Percentiles rank a stretch among this genome's conserved stretches.
phyloP scores from a whole-genome alignment of 768 basidiomycete species.

The Termitomyces sp. region DNA sequence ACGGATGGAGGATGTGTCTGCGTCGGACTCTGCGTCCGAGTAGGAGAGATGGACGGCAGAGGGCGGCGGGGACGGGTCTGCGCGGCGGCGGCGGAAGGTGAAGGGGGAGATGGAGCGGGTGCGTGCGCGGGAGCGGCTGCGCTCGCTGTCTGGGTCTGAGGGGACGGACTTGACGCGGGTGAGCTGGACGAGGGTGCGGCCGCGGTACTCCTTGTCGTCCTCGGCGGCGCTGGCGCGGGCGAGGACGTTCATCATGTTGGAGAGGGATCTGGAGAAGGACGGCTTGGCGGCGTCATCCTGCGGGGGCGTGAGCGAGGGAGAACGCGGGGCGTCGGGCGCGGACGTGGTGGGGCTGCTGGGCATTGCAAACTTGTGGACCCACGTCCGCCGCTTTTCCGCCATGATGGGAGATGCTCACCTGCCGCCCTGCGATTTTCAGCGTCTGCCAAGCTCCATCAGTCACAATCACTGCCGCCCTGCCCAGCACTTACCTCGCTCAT shows the following conservation, averaged over 20 bases:
- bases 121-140: slow-evolving; percentile 41
- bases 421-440: not conserved
- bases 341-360: slow-evolving; percentile 19
- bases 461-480: not conserved
- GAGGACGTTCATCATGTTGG: slow-evolving; percentile 67
- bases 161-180: slow-evolving; percentile 24
- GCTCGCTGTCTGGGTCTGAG: slow-evolving; percentile 28
- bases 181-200: slow-evolving; percentile 42
- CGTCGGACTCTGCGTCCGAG: slow-evolving; percentile 59
- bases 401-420: slow-evolving; percentile 12
- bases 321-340: slow-evolving; percentile 5
- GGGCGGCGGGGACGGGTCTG: slow-evolving; percentile 51
- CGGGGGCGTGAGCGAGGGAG: slow-evolving; percentile 21
- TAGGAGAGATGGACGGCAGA: slow-evolving; percentile 52
- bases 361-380: slow-evolving; percentile 30
- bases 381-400: slow-evolving; percentile 27
- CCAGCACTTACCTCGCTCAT: not conserved
- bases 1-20: slow-evolving; percentile 42
- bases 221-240: slow-evolving; percentile 35
- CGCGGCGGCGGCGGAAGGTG: slow-evolving; percentile 59
- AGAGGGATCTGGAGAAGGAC: slow-evolving; percentile 61
- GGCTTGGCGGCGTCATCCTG: slow-evolving; percentile 19
- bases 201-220: slow-evolving; percentile 42
- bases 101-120: slow-evolving; percentile 81
- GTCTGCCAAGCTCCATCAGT: not conserved